Evolutionary conservation across 768 basidiomycete genomes (phyloP).

Genomic region (Lactarius evosmus): DNA sequence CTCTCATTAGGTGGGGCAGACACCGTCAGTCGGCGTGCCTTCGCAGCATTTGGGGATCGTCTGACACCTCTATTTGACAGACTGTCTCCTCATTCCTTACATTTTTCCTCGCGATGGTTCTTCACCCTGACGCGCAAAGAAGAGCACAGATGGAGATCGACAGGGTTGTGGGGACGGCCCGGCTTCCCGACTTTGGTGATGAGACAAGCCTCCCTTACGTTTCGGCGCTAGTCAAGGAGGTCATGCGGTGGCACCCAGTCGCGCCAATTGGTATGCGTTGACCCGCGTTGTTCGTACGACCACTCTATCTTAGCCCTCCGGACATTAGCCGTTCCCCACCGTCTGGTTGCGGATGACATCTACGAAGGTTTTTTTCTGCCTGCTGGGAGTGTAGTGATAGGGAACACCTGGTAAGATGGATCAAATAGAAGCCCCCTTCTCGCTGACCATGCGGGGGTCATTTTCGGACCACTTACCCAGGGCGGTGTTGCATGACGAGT

Average conservation of each 20-base stretch:
- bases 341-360: conserved; percentile 26
- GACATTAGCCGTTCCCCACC: conserved; percentile 25
- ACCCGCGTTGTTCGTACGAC: background rate
- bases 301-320: background rate
- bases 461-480: conserved; percentile 1
- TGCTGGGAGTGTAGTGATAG: conserved; percentile 27
- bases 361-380: conserved; percentile 29
- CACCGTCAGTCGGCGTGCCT: conserved; percentile 21
- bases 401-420: conserved; percentile 25
- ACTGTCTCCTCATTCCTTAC: conserved; percentile 27
- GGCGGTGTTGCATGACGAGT: conserved; percentile 22
- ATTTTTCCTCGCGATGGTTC: conserved; percentile 31
- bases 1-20: conserved; percentile 23
- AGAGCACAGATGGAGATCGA: conserved; percentile 34
- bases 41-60: background rate
- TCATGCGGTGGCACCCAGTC: conserved; percentile 30
- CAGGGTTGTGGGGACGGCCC: conserved; percentile 19
- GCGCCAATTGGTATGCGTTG: conserved; percentile 25
- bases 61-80: conserved; percentile 13
- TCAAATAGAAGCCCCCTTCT: background rate
- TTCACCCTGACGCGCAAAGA: conserved; percentile 31
- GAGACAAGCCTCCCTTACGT: conserved; percentile 30
- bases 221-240: conserved; percentile 31
- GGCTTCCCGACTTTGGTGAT: conserved; percentile 29
- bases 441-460: background rate